These are phyloP conservation scores for Canavalia gladiata DNA, from an alignment of 306 rosid species.

Conservation along the genomic window DNA sequence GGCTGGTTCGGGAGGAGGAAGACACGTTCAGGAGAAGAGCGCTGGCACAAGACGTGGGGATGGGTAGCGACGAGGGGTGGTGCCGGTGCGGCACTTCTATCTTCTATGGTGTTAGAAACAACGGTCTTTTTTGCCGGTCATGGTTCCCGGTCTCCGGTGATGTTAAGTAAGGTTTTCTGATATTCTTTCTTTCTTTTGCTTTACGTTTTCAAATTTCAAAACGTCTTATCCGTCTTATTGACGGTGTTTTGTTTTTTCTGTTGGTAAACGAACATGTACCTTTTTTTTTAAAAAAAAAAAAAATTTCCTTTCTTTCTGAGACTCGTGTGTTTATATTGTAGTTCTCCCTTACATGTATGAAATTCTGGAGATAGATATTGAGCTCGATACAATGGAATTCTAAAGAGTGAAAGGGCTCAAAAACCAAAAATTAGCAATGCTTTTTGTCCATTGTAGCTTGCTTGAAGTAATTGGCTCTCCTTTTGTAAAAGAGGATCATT, in stretches of 20 bases:
- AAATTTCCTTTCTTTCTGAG: neutral
- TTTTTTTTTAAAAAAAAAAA: neutral
- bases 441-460: slow-evolving; percentile 10
- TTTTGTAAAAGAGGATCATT: slow-evolving; percentile 2
- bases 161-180: slow-evolving; percentile 64
- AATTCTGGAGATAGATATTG: neutral
- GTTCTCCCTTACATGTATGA: neutral
- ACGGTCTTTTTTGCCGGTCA: slow-evolving; percentile 82
- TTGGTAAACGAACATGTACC: neutral
- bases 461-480: slow-evolving; percentile 1
- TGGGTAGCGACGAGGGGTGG: slow-evolving; percentile 59
- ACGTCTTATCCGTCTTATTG: slow-evolving; percentile 4
- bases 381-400: neutral
- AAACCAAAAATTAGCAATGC: neutral
- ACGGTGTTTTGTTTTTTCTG: neutral
- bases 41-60: slow-evolving; percentile 74
- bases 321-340: neutral
- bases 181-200: neutral
- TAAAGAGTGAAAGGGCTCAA: slow-evolving; percentile 1
- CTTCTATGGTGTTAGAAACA: slow-evolving; percentile 69
- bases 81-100: slow-evolving; percentile 73
- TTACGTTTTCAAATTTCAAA: slow-evolving; percentile 23
- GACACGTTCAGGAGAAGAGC: slow-evolving; percentile 80
- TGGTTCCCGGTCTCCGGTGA: slow-evolving; percentile 78
- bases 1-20: slow-evolving; percentile 80